Evolutionary conservation across 1,284 basidiomycete genomes (phyloP), one percentile per base, ranked within the genome.

Genomic region (Cryptococcus sp.): DNA sequence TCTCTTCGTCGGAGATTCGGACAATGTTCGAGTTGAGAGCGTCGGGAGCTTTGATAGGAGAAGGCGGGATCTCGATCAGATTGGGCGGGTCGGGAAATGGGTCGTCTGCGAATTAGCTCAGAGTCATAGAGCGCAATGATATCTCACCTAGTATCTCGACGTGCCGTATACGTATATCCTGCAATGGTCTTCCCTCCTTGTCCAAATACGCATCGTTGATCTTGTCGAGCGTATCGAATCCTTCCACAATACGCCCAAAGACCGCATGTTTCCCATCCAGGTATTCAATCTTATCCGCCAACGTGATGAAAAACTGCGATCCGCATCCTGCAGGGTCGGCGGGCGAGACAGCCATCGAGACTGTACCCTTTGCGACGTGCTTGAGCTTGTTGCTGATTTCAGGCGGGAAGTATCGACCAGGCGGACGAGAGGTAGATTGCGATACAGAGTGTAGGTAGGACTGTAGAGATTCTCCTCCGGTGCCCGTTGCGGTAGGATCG

Each of bases 211-310:
- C 83, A 39, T 93, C 87, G 71, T 95, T 97, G 60, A 98, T 76
- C 75, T 90, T 93, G 64, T 92, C 87, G 54, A 98, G 74, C 7
- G 89, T 91, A 24, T 97, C 93, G 19, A 89, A 69, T 0, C 95
- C 94, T 69, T 98, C 94, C 5, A 97, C 89, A 10, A 97, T 88
- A 63, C 85, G 85, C 10, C 93, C 94, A 69, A 98, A 97, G 1
- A 92, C 89, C 0, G 88, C 87, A 66, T 98, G 94, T 68, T 91
- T 93, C 47, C 89, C 89, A 63, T 98, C 94, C 32, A 98, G 80
- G 66, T 97, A 97, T 57, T 93, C 89, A 63, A 97, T 87, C 52
- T 84, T 83, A 60, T 94, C 87, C 18, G 80, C 84, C 1, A 98
- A 78, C 0, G 94, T 97, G 62, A 98, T 81, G 74, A 97, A 97